Base-by-base conservation (phyloP, 805 yeast species). In the Kuraishia capsulata region DNA sequence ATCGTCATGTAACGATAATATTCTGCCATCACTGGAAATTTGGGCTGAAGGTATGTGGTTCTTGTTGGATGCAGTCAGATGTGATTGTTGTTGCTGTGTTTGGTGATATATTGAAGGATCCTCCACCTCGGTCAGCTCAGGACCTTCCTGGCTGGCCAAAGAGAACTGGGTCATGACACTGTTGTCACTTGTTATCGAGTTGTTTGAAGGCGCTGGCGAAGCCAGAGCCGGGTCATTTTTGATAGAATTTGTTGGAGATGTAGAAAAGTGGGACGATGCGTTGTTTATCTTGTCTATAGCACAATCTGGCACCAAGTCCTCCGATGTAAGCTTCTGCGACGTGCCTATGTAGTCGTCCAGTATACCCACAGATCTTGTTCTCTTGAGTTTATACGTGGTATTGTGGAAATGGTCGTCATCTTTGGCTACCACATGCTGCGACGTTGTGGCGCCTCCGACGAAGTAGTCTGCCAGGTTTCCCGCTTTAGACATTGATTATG, bases 231-330 rank as follows among this genome's bases (percentile, higher is more conserved):
- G 29, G 8, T 20, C 20, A 29, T 28, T 20, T 10, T n/a, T 13
- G 17, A 13, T 6, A 14, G 5, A 19, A 13, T 26, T 35, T 5
- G 14, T 24, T 18, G 20, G 17, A 24, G 13, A 16, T 18, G 20
- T 24, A 24, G 13, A 16, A 21, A 25, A 30, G 26, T 14, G 17
- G 11, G 11, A 24, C 24, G 24, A 3, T 14, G 16, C 37, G 24
- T 49, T 48, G 25, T 57, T 56, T 33, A 90, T 85, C 69, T 81
- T 81, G 44, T 89, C 84, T 86, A 92, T 81, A 62, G 92, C 90
- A 52, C 85, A 96, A 61, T 89, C 96, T 43, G 92, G 76, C 41
- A 90, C 92, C 48, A 90, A 79, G 28, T 94, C 96, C 54, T 81
- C 88, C 64, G 88, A 87, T 62, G 84, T 75, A 29, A 39, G 33